Conservation (phyloP, 768 basidiomycete species). For the Russula olivacea region DNA sequence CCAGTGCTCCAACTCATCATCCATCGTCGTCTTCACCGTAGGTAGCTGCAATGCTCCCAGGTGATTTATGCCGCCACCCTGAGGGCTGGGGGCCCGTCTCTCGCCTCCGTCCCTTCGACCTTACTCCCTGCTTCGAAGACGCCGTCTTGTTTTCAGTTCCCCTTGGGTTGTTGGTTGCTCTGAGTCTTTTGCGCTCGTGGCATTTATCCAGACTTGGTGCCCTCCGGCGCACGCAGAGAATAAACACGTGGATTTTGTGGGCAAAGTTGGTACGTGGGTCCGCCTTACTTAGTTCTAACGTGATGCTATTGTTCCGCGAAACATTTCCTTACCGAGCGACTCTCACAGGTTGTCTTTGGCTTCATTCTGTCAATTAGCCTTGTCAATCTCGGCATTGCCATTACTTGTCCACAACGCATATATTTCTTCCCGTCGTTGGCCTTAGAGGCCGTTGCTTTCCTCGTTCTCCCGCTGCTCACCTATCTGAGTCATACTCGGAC, state of each 20-base stretch:
- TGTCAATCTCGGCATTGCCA: conserved; percentile 38
- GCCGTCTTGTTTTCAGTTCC: conserved; percentile 54
- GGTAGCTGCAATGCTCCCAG: neutral
- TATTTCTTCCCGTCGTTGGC: conserved; percentile 47
- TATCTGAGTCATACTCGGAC: conserved; percentile 66
- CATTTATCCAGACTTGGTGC: conserved; percentile 28
- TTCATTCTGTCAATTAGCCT: conserved; percentile 45
- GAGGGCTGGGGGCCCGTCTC: conserved; percentile 70
- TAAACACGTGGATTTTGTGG: conserved; percentile 46
- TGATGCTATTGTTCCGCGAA: neutral
- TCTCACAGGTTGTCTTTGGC: conserved; percentile 41
- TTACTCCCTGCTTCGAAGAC: conserved; percentile 79
- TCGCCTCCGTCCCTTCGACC: conserved; percentile 56
- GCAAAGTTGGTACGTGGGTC: conserved; percentile 58
- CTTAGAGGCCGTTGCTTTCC: conserved; percentile 52
- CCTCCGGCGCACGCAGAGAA: conserved; percentile 37
- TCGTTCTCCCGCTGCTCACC: conserved; percentile 46
- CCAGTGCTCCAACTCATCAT: neutral
- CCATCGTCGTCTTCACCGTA: neutral
- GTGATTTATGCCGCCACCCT: conserved; percentile 41
- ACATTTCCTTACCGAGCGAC: conserved; percentile 6
- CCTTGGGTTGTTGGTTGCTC: conserved; percentile 42
- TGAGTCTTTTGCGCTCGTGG: conserved; percentile 38
- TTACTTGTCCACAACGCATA: conserved; percentile 34
- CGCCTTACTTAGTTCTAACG: neutral